Conservation (phyloP, 2,329 filamentous ascomycete species). For the Drechslerella stenobrocha region DNA sequence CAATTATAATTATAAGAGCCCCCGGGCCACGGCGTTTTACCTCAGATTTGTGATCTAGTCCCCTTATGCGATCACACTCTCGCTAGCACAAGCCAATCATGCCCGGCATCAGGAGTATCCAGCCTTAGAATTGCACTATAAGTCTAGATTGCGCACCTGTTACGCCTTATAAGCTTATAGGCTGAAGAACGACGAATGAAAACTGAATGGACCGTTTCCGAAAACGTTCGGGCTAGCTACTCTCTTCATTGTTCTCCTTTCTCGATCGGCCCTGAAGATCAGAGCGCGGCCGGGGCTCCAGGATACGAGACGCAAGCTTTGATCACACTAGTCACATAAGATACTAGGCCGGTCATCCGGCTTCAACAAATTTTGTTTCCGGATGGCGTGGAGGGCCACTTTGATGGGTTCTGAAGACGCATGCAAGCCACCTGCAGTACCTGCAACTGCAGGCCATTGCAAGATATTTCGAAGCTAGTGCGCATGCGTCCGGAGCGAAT, state of each 20-base stretch:
- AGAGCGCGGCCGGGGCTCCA: conserved; percentile 10
- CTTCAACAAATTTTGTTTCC: no score
- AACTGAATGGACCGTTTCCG: not conserved
- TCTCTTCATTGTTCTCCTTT: conserved; percentile 16
- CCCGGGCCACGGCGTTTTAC: conserved; percentile 26
- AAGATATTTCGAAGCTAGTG: no score
- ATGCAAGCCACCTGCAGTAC: no score
- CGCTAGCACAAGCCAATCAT: conserved; percentile 23
- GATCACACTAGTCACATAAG: conserved; percentile 45
- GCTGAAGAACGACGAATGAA: conserved; percentile 26
- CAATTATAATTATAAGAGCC: not conserved
- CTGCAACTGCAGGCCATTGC: no score
- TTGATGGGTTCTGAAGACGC: conserved; percentile 1
- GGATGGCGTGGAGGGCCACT: conserved; percentile 15
- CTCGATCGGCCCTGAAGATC: no score
- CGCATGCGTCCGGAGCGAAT: no score
- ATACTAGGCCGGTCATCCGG: no score
- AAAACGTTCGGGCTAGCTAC: conserved; percentile 18
- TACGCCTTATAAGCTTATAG: no score
- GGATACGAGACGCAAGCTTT: conserved; percentile 34
- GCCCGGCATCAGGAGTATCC: not conserved
- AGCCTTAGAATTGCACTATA: not conserved
- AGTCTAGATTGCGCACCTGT: conserved; percentile 48
- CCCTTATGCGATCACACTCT: conserved; percentile 9
- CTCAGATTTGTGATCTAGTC: conserved; percentile 19